Percentiles rank a stretch among this genome's conserved stretches.
Conservation (phyloP, 352 stramenopile species). For the Globisporangium barbulae region DNA sequence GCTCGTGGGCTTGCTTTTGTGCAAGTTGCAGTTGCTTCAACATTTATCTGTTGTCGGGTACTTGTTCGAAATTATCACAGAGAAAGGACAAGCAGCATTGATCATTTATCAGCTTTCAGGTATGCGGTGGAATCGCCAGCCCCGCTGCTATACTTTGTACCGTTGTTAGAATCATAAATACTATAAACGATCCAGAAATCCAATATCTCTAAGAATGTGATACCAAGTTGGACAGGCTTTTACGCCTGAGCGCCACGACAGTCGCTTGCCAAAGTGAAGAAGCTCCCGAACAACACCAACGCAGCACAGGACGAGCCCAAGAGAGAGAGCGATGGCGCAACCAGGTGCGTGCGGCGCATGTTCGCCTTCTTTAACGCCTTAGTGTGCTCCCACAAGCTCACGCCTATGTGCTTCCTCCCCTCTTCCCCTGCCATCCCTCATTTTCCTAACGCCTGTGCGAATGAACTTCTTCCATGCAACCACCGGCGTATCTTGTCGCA, state of each 20-base stretch:
- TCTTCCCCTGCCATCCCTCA: neutral
- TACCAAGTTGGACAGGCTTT: too few relatives aligned
- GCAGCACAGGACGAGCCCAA: neutral
- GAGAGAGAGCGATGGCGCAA: conserved; percentile 23
- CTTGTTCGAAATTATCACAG: too few relatives aligned
- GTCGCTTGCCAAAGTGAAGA: conserved; percentile 7
- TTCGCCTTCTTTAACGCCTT: neutral
- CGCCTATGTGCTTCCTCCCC: neutral
- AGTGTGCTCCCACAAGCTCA: neutral
- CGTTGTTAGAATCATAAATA: too few relatives aligned
- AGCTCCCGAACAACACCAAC: conserved; percentile 2
- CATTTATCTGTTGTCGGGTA: too few relatives aligned
- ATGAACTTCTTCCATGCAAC: neutral
- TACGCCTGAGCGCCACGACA: neutral
- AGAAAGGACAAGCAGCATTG: too few relatives aligned
- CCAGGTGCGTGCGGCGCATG: conserved; percentile 18
- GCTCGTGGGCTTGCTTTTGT: too few relatives aligned
- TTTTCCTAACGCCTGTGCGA: neutral
- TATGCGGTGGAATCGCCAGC: too few relatives aligned
- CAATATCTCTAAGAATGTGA: too few relatives aligned
- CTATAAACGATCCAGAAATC: too few relatives aligned
- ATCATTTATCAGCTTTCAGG: too few relatives aligned
- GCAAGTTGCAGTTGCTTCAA: too few relatives aligned
- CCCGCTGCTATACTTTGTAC: too few relatives aligned
- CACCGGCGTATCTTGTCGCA: conserved; percentile 13